A percentile compares a stretch with the other conserved stretches of the same genome.
These are phyloP conservation scores for Skeletonema potamos DNA, from an alignment of 108 stramenopile genomes.

Conservation along the genomic window DNA sequence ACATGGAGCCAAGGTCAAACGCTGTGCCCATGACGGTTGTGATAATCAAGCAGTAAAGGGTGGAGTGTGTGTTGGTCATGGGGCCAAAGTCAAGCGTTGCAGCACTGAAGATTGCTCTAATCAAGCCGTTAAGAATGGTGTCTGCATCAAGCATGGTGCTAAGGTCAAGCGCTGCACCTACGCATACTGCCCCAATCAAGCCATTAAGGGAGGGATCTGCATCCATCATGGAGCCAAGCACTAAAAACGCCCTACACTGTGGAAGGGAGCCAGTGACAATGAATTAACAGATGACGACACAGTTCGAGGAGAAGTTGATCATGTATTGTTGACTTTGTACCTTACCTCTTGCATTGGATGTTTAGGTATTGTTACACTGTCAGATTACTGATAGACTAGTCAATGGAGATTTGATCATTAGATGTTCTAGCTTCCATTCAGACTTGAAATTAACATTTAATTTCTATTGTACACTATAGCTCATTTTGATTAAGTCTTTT, in stretches of 20 bases:
- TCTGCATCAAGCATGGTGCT: neutral
- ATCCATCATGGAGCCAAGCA: neutral
- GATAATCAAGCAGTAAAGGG: neutral
- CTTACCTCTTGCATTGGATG: neutral
- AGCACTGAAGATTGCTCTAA: neutral
- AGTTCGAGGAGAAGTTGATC: neutral
- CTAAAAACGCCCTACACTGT: neutral
- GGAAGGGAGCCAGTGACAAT: neutral
- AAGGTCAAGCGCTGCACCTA: neutral
- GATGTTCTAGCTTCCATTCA: neutral
- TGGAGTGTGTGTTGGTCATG: neutral
- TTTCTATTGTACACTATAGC: neutral
- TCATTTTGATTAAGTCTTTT: neutral
- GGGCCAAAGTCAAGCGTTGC: neutral
- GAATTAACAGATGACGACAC: neutral
- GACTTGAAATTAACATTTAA: neutral
- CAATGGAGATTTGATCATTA: neutral
- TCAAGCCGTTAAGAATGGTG: neutral
- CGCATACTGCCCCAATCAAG: neutral
- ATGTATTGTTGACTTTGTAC: neutral
- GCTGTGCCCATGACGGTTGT: neutral
- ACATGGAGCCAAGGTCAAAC: neutral
- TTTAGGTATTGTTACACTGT: neutral
- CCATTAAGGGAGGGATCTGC: neutral
- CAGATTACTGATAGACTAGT: neutral